phyloP scores from a whole-genome alignment of 352 stramenopile genomes.

The Pythium brassicae region DNA sequence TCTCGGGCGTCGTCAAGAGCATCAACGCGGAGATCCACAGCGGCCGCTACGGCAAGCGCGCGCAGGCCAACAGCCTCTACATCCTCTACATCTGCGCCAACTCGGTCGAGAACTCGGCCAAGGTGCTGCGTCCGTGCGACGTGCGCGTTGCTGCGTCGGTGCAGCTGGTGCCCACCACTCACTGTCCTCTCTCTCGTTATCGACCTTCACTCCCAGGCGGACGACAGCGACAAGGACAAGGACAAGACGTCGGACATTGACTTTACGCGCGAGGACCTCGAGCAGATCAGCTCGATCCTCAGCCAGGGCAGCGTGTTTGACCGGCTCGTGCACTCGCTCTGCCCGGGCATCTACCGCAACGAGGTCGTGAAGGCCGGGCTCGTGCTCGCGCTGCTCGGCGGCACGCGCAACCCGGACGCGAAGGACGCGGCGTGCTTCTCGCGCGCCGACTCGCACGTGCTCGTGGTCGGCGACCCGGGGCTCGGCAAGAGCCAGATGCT shows the following conservation, averaged over 20 bases:
- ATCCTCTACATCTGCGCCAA: constrained; percentile 94
- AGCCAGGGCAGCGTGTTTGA: constrained; percentile 90
- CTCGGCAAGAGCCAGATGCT: constrained; percentile 97
- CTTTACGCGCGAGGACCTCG: constrained; percentile 90
- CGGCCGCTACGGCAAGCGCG: constrained; percentile 86
- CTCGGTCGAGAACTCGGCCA: constrained; percentile 77
- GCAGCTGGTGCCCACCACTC: no score
- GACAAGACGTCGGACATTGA: constrained; percentile 54
- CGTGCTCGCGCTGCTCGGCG: constrained; percentile 93
- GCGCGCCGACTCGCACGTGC: constrained; percentile 92
- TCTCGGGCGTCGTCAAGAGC: constrained; percentile 93
- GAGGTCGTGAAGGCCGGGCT: constrained; percentile 97
- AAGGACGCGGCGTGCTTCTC: constrained; percentile 64
- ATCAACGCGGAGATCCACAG: constrained; percentile 93
- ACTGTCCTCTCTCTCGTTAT: not conserved
- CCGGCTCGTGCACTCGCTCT: constrained; percentile 93
- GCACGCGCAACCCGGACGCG: constrained; percentile 73
- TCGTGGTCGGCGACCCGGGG: constrained; percentile 95
- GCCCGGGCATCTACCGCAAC: constrained; percentile 96
- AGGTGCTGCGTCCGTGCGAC: no score
- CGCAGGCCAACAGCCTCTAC: constrained; percentile 90
- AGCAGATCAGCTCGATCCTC: constrained; percentile 89
- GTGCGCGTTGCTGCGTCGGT: no score
- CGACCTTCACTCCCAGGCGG: constrained; percentile 1
- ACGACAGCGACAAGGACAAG: constrained; percentile 39